These are phyloP conservation scores for Agaricus subrufescens DNA, from an alignment of 768 basidiomycete genomes.

Conservation along the genomic window DNA sequence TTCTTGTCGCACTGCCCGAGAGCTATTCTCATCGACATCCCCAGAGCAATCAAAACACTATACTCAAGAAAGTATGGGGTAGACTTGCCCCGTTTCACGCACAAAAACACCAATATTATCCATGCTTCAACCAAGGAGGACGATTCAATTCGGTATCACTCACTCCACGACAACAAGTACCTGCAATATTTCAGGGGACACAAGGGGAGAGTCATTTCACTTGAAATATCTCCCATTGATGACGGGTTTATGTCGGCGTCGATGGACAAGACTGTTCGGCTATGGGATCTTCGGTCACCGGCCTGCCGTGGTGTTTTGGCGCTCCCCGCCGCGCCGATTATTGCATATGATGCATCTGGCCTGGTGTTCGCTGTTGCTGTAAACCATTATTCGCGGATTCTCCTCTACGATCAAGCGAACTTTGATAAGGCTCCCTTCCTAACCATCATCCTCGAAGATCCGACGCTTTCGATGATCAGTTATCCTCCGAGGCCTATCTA, in stretches of 20 bases:
- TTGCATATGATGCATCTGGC: slow-evolving; percentile 81
- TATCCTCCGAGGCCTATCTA: slow-evolving; percentile 85
- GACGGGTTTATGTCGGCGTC: slow-evolving; percentile 96
- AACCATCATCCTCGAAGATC: slow-evolving; percentile 78
- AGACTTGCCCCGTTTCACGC: slow-evolving; percentile 91
- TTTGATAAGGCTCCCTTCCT: slow-evolving; percentile 93
- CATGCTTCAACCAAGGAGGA: slow-evolving; percentile 95
- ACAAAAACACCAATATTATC: slow-evolving; percentile 79
- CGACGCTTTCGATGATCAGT: slow-evolving; percentile 64
- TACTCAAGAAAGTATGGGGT: slow-evolving; percentile 97
- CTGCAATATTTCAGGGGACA: slow-evolving; percentile 95
- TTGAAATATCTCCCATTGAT: slow-evolving; percentile 89
- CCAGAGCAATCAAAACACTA: slow-evolving; percentile 69
- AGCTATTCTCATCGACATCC: slow-evolving; percentile 15
- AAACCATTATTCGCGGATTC: slow-evolving; percentile 76
- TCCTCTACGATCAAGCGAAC: slow-evolving; percentile 81
- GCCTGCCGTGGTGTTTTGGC: slow-evolving; percentile 75
- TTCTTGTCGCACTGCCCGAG: slow-evolving; percentile 17
- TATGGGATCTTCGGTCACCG: slow-evolving; percentile 90
- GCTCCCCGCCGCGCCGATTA: slow-evolving; percentile 68
- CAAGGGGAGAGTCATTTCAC: slow-evolving; percentile 80
- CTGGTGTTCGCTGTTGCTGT: slow-evolving; percentile 85
- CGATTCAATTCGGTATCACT: slow-evolving; percentile 92
- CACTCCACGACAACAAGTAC: slow-evolving; percentile 94
- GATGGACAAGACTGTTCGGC: slow-evolving; percentile 88